Evolutionary conservation across 371 early-diverging fungal species (phyloP).

Genomic region (Entomophthora muscae): DNA sequence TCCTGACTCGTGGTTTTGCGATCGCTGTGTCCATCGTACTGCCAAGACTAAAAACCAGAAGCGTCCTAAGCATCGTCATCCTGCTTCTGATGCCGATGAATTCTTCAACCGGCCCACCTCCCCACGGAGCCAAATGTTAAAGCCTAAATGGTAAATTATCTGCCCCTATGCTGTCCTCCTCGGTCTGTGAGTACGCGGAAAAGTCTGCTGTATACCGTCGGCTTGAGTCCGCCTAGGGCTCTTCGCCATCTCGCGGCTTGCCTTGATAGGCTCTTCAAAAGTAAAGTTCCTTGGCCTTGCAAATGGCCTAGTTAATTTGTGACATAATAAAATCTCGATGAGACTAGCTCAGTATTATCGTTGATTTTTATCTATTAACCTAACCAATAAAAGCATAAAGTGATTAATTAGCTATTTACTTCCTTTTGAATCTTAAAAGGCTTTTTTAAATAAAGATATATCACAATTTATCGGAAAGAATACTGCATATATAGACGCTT

Average conservation of each 20-base stretch:
- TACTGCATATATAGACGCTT: too few relatives aligned
- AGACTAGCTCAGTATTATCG: too few relatives aligned
- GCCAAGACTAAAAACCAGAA: too few relatives aligned
- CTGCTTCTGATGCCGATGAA: not conserved
- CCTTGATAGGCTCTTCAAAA: not conserved
- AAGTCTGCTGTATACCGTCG: not conserved
- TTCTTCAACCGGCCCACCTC: not conserved
- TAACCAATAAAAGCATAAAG: too few relatives aligned
- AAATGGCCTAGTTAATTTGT: not conserved
- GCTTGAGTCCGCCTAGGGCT: not conserved
- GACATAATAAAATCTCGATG: not conserved
- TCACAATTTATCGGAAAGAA: too few relatives aligned
- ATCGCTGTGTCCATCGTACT: not conserved
- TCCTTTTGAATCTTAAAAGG: too few relatives aligned
- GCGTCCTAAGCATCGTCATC: not conserved
- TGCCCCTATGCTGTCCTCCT: not conserved
- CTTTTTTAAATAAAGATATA: too few relatives aligned
- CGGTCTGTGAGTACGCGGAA: too few relatives aligned
- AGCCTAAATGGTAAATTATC: not conserved
- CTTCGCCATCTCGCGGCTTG: not conserved
- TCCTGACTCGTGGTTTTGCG: slow-evolving; percentile 24
- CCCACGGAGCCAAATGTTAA: not conserved
- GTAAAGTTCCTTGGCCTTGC: not conserved
- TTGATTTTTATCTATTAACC: too few relatives aligned
- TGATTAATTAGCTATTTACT: too few relatives aligned